Conservation (phyloP, 345 rosid genomes). For the Gossypium raimondii region DNA sequence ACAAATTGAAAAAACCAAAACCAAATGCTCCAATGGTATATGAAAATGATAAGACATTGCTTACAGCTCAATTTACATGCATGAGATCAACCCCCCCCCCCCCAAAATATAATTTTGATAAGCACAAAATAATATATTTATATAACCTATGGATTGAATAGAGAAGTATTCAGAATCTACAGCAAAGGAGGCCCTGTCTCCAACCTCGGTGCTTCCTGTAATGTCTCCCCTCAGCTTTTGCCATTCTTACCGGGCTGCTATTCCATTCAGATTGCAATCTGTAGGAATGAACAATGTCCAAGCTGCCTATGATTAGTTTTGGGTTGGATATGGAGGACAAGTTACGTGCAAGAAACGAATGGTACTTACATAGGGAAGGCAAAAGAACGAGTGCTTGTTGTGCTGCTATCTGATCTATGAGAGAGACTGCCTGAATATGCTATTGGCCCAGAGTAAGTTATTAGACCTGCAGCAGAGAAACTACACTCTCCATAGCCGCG, state of each 20-base stretch:
- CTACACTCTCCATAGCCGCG: constrained; percentile 55
- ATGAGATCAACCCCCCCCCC: neutral
- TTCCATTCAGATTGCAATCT: constrained; percentile 94
- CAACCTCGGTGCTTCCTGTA: constrained; percentile 52
- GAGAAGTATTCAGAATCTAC: constrained; percentile 65
- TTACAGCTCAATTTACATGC: constrained; percentile 10
- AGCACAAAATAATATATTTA: constrained; percentile 6
- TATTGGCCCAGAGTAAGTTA: constrained; percentile 61
- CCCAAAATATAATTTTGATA: neutral
- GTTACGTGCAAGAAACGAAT: neutral
- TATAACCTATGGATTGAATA: constrained; percentile 31
- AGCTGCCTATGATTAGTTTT: neutral
- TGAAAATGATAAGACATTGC: constrained; percentile 2
- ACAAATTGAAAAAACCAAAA: neutral
- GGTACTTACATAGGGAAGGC: constrained; percentile 76
- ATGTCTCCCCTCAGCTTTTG: constrained; percentile 56
- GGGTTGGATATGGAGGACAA: neutral
- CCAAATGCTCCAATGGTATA: neutral
- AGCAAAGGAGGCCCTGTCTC: constrained; percentile 68
- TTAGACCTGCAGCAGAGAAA: constrained; percentile 61
- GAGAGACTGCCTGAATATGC: constrained; percentile 78
- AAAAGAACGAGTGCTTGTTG: constrained; percentile 83
- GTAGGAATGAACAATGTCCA: constrained; percentile 14
- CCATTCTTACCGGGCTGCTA: constrained; percentile 88
- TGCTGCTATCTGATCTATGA: constrained; percentile 84